Evolutionary conservation across 179 eudicot genomes (phyloP).

Genomic region (Drosera spatulata): DNA sequence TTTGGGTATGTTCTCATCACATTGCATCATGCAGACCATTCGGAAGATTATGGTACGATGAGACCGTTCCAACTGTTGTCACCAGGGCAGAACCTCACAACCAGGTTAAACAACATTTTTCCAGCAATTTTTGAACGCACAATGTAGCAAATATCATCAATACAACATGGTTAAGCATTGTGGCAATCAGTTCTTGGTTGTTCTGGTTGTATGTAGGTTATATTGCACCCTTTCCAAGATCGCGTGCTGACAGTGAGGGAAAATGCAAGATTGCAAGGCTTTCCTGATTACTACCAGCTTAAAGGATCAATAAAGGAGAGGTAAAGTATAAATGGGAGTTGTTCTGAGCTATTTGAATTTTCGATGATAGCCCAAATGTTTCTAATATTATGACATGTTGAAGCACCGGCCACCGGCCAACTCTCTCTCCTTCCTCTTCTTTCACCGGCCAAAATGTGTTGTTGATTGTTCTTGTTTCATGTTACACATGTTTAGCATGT

Average conservation of each 20-base stretch:
- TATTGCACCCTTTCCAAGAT: conserved; percentile 64
- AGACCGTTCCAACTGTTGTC: conserved; percentile 48
- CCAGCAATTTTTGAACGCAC: background rate
- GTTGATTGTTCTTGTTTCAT: no score
- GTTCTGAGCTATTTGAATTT: no score
- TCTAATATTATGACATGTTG: no score
- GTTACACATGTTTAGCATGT: no score
- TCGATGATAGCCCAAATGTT: no score
- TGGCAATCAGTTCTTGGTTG: background rate
- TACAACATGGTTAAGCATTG: background rate
- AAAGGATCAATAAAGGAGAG: conserved; percentile 53
- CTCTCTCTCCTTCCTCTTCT: no score
- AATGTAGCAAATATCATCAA: background rate
- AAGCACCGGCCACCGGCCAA: no score
- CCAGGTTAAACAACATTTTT: conserved; percentile 12
- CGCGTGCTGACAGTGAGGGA: conserved; percentile 74
- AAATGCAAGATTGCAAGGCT: conserved; percentile 75
- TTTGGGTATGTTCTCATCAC: no score
- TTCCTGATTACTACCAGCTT: conserved; percentile 57
- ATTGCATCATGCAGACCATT: conserved; percentile 30
- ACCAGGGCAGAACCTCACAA: conserved; percentile 61
- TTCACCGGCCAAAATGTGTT: no score
- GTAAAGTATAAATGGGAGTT: conserved; percentile 12
- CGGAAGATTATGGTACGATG: conserved; percentile 49
- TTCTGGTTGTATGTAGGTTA: conserved; percentile 11